Percentiles rank a stretch among this genome's conserved stretches.
Evolutionary conservation across 2,329 filamentous ascomycete genomes (phyloP).

Genomic region (Pezicula radicicola): DNA sequence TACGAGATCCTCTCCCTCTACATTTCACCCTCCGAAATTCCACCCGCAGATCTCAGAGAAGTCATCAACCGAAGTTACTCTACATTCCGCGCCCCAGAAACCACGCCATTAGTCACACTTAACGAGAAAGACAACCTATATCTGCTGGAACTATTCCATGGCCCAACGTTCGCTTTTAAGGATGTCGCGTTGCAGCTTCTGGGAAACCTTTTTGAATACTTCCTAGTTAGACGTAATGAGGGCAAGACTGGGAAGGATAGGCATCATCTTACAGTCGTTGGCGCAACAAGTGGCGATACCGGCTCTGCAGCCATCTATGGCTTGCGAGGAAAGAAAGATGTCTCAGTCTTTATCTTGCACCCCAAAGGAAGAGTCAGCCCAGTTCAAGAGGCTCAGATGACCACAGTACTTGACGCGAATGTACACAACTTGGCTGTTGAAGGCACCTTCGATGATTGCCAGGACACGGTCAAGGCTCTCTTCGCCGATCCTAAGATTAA

Average conservation of each 20-base stretch:
- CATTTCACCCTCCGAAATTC: constrained; percentile 81
- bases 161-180: constrained; percentile 93
- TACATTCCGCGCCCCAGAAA: constrained; percentile 78
- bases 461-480: constrained; percentile 92
- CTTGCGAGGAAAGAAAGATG: constrained; percentile 91
- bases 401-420: constrained; percentile 83
- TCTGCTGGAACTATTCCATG: constrained; percentile 92
- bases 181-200: constrained; percentile 92
- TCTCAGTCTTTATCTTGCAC: constrained; percentile 92
- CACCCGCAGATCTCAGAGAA: constrained; percentile 71
- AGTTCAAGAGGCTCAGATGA: constrained; percentile 97
- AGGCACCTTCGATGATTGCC: constrained; percentile 95
- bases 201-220: constrained; percentile 94
- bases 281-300: constrained; percentile 84
- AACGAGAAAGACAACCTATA: constrained; percentile 71
- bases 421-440: constrained; percentile 89
- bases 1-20: constrained; percentile 84
- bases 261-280: constrained; percentile 82
- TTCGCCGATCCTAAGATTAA: constrained; percentile 87
- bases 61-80: constrained; percentile 85
- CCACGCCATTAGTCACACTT: constrained; percentile 77
- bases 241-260: constrained; percentile 58
- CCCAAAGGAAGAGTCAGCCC: constrained; percentile 88
- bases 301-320: constrained; percentile 96
- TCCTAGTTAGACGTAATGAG: constrained; percentile 70